phyloP scores from a whole-genome alignment of 1,139 yeast species.

The Blastobotrys buckinghamii region DNA sequence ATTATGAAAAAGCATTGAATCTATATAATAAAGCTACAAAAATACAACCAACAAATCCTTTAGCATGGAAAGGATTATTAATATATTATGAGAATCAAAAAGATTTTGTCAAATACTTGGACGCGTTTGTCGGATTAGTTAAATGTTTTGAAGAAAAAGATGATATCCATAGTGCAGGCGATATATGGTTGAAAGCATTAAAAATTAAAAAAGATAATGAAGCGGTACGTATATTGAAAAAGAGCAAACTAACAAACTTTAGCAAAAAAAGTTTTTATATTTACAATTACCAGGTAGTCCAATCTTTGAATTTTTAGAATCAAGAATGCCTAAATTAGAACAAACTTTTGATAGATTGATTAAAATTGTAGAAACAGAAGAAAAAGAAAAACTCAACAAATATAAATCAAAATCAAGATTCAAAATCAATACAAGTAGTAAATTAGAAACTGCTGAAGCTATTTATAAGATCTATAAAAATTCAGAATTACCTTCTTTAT shows the following conservation, averaged over 20 bases:
- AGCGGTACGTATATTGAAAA: conserved; percentile 12
- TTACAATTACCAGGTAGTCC: conserved; percentile 58
- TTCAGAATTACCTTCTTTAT: conserved; percentile 49
- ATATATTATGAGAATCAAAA: conserved; percentile 46
- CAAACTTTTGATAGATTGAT: conserved; percentile 48
- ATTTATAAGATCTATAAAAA: conserved; percentile 47
- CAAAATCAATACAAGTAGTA: conserved; percentile 14
- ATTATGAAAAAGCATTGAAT: conserved; percentile 41
- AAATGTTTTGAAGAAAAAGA: conserved; percentile 25
- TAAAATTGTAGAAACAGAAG: conserved; percentile 40
- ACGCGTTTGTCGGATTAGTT: conserved; percentile 29
- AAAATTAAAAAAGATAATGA: conserved; percentile 15
- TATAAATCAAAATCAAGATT: conserved; percentile 29
- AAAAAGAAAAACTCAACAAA: conserved; percentile 31
- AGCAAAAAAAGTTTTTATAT: conserved; percentile 43
- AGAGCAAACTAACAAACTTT: conserved; percentile 19
- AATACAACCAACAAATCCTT: conserved; percentile 47
- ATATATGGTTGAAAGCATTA: conserved; percentile 19
- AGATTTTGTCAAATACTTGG: conserved; percentile 37
- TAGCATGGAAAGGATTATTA: conserved; percentile 81
- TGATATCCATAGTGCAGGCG: conserved; percentile 23
- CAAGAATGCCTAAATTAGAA: conserved; percentile 46
- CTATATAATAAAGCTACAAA: conserved; percentile 53
- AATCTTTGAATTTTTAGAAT: conserved; percentile 52
- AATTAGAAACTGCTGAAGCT: conserved; percentile 23